Evolutionary conservation across 805 yeast species (phyloP).

Genomic region (Blastobotrys parvus): DNA sequence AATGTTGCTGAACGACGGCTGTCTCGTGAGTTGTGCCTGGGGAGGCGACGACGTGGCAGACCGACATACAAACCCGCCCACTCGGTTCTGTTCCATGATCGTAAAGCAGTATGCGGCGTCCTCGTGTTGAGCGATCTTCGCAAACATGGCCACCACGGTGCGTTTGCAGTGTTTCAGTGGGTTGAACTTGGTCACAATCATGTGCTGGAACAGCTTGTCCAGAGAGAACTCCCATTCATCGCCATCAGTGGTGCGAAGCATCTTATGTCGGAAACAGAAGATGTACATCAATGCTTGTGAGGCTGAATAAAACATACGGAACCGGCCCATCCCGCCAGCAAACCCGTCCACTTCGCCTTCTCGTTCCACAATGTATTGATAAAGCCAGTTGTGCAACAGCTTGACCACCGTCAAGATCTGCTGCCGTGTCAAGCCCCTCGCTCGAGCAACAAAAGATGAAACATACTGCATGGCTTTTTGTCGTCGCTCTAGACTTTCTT

Average conservation of each 20-base stretch:
- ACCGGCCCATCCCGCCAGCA: constrained; percentile 78
- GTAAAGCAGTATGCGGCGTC: constrained; percentile 90
- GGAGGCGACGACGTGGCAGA: constrained; percentile 18
- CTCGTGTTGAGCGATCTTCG: constrained; percentile 81
- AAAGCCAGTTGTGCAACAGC: constrained; percentile 76
- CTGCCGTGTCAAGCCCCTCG: constrained; percentile 55
- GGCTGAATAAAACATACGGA: constrained; percentile 81
- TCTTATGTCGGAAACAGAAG: constrained; percentile 76
- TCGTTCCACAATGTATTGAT: constrained; percentile 71
- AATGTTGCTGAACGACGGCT: constrained; percentile 30
- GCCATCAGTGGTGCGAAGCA: constrained; percentile 36
- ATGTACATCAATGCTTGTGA: constrained; percentile 86
- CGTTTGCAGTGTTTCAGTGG: constrained; percentile 91
- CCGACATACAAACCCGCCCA: constrained; percentile 37
- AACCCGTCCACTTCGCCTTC: constrained; percentile 67
- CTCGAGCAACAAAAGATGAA: constrained; percentile 84
- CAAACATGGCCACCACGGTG: constrained; percentile 88
- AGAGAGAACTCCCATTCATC: constrained; percentile 65
- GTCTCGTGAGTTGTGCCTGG: background rate
- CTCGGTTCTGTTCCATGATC: constrained; percentile 81
- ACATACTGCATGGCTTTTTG: constrained; percentile 88
- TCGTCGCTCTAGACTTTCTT: constrained; percentile 63
- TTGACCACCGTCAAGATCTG: constrained; percentile 80
- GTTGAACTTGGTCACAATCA: constrained; percentile 80
- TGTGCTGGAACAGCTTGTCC: constrained; percentile 80